These are phyloP conservation scores for Apiotrichum porosum DNA, from an alignment of 1,284 basidiomycete genomes.

Conservation along the genomic window DNA sequence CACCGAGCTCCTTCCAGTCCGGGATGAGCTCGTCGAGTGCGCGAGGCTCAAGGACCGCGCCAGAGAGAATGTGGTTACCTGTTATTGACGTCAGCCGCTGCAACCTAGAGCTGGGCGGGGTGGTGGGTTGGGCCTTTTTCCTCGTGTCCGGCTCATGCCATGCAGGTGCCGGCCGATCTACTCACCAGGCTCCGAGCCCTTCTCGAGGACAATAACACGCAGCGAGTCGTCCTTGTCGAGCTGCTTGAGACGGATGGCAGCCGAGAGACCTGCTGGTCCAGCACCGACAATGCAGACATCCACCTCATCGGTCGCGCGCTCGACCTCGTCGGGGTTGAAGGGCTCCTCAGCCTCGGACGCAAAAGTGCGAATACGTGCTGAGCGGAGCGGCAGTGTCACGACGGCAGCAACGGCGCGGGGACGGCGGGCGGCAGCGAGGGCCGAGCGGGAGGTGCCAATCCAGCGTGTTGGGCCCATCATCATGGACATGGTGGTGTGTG, in stretches of 20 bases:
- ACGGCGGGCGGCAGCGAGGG: conserved; percentile 9
- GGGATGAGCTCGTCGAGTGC: conserved; percentile 90
- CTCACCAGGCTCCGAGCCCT: conserved; percentile 85
- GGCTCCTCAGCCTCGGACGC: conserved; percentile 31
- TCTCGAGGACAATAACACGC: conserved; percentile 91
- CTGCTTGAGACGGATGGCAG: conserved; percentile 95
- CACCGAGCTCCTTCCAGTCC: conserved; percentile 64
- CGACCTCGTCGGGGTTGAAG: conserved; percentile 52
- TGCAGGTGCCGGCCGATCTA: too few relatives aligned
- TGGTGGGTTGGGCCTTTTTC: too few relatives aligned
- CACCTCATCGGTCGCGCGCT: conserved; percentile 78
- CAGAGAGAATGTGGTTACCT: conserved; percentile 95
- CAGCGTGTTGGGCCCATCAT: conserved; percentile 16
- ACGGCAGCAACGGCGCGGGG: conserved; percentile 5
- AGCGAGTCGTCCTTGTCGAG: conserved; percentile 77
- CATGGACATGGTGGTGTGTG: conserved; percentile 8
- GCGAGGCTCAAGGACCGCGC: conserved; percentile 88
- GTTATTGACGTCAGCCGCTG: too few relatives aligned
- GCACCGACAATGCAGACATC: conserved; percentile 97
- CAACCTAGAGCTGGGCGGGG: too few relatives aligned
- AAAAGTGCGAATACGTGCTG: conserved; percentile 10
- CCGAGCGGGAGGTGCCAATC: conserved; percentile 17
- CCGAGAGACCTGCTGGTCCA: conserved; percentile 89
- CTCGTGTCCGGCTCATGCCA: too few relatives aligned
- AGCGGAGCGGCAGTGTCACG: neutral